These are phyloP conservation scores for Paracoccidioides lutzii DNA, from an alignment of 2,329 filamentous ascomycete species.

Conservation along the genomic window DNA sequence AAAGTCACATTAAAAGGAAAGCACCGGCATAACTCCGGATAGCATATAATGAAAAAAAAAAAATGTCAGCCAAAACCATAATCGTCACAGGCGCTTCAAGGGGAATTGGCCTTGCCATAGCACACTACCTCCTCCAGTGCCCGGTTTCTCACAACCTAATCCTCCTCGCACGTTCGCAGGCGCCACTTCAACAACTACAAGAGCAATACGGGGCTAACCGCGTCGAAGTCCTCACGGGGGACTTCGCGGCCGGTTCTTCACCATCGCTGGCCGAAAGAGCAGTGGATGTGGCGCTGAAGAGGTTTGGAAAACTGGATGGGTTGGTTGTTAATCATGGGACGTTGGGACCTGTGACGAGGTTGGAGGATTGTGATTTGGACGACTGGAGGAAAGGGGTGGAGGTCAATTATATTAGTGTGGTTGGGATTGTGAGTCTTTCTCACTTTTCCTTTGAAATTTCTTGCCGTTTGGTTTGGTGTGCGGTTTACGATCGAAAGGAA, in stretches of 20 bases:
- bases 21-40: too few relatives aligned
- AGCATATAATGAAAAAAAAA: background rate
- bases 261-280: constrained; percentile 45
- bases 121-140: constrained; percentile 44
- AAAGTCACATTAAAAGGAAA: too few relatives aligned
- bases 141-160: constrained; percentile 43
- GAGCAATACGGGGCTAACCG: constrained; percentile 38
- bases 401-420: constrained; percentile 72
- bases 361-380: constrained; percentile 54
- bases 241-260: constrained; percentile 37
- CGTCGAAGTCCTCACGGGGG: constrained; percentile 46
- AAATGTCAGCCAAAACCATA: constrained; percentile 42
- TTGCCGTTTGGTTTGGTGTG: background rate
- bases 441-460: background rate
- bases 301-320: constrained; percentile 62
- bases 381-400: constrained; percentile 69
- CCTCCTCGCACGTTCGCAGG: constrained; percentile 43
- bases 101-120: constrained; percentile 50
- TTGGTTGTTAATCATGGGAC: constrained; percentile 81
- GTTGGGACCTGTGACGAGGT: constrained; percentile 58
- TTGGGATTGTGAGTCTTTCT: constrained; percentile 53
- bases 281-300: constrained; percentile 50
- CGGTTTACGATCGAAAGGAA: background rate
- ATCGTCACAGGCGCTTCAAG: constrained; percentile 56
- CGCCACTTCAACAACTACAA: constrained; percentile 42